These are phyloP conservation scores for Candida ulmi DNA, from an alignment of 805 yeast species.

Conservation along the genomic window DNA sequence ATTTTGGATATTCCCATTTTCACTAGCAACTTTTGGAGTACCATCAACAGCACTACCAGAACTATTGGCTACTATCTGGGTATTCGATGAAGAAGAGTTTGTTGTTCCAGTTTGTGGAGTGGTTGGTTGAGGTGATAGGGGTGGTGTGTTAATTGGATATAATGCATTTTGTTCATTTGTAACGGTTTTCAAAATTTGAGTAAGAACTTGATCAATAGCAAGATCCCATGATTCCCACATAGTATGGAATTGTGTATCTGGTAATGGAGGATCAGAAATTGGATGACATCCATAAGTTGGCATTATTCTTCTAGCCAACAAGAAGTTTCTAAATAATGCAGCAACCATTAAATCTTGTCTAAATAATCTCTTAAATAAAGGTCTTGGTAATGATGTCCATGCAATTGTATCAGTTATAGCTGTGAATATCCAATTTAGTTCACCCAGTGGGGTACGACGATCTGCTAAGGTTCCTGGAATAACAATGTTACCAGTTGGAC, in stretches of 20 bases:
- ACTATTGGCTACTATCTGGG: constrained; percentile 3
- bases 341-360: constrained; percentile 97
- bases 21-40: constrained; percentile 12
- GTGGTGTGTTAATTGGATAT: constrained; percentile 15
- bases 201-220: constrained; percentile 89
- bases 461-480: constrained; percentile 92
- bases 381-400: constrained; percentile 87
- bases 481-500: constrained; percentile 38
- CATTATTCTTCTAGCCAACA: constrained; percentile 91
- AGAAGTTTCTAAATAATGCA: constrained; percentile 86
- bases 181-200: constrained; percentile 51
- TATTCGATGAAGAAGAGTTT: constrained; percentile 6
- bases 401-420: constrained; percentile 98
- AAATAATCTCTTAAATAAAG: constrained; percentile 81
- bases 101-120: constrained; percentile 1
- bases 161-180: constrained; percentile 21
- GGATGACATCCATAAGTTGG: constrained; percentile 92
- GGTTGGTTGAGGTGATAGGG: neutral
- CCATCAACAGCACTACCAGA: neutral
- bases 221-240: constrained; percentile 99
- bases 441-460: constrained; percentile 92
- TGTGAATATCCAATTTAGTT: constrained; percentile 94
- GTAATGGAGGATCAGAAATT: constrained; percentile 86
- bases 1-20: constrained; percentile 31
- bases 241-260: constrained; percentile 78